Base-by-base conservation (phyloP, 2,329 filamentous ascomycete species). In the Phialophora chinensis region DNA sequence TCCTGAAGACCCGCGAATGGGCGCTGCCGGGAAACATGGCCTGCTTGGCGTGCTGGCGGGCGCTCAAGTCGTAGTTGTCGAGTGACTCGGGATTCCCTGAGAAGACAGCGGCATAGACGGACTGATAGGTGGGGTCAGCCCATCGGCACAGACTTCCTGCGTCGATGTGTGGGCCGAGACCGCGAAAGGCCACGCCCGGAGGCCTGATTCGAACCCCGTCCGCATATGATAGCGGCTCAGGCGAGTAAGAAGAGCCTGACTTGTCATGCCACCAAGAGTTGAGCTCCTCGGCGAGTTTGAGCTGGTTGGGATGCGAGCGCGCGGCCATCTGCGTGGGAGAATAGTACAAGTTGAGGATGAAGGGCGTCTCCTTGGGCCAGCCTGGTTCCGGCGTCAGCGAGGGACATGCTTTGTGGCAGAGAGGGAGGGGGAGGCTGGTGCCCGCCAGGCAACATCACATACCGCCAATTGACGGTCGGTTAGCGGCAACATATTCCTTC, bases 141-240 rank as follows among this genome's bases (percentile, higher is more conserved):
- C 80, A 82, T 14, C 80, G 79, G 62, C 74, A 77, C 31, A 82
- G 73, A 65, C 77, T 79, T 23, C 80, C 79, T 1, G 79, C 80
- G 67, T 82, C 80, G 50, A 82, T 80, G 63, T 82, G 80, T 27
- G 80, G 80, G 1, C 80, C 79, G 0, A 82, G 73, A 6, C 80
- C 79, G 8, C 76, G 74, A 66, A 82, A 82, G 0, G 71, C 68
- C 33, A 78, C 74, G 23, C 75, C 74, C 4, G 79, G 78, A 3
- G 77, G 74, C 10, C 80, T 75, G 63, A 78, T 77, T 14, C 80
- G 78, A 2, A 79, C 68, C 4, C 72, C 78, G 60, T 82, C 79
- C n/a, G 74, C 72, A 66, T 81, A 82, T 1, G 76, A 73, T 42
- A 82, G 66, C 0, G 79, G 80, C 1, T 79, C 78, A 2, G 76